Evolutionary conservation across 1,284 basidiomycete species (phyloP).

Genomic region (Ganoderma sp.): DNA sequence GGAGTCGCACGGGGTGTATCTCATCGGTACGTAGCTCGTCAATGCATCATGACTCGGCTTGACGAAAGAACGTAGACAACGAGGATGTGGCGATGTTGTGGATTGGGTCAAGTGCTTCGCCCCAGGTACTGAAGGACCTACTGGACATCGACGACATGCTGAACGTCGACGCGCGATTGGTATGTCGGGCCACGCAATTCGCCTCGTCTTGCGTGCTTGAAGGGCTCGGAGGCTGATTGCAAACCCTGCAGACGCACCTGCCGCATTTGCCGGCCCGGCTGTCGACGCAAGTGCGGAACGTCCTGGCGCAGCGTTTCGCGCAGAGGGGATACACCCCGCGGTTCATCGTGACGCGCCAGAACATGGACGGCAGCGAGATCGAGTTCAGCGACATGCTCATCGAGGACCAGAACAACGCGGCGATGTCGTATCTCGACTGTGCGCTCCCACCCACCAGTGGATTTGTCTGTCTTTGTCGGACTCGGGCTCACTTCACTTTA

Average conservation of each 20-base stretch:
- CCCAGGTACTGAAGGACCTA: constrained; percentile 84
- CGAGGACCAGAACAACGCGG: constrained; percentile 97
- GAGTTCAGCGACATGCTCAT: constrained; percentile 97
- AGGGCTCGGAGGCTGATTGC: not conserved
- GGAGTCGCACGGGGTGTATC: constrained; percentile 90
- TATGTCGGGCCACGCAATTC: constrained; percentile 42
- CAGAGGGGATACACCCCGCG: constrained; percentile 70
- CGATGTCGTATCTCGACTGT: constrained; percentile 90
- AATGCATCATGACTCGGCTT: not conserved
- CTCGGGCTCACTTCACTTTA: not conserved
- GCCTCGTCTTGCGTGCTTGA: not conserved
- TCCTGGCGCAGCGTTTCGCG: constrained; percentile 73
- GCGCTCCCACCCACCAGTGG: constrained; percentile 21
- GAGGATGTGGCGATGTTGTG: constrained; percentile 91
- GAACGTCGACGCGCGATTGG: constrained; percentile 76
- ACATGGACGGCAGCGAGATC: constrained; percentile 92
- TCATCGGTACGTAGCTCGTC: constrained; percentile 69
- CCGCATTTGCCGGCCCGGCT: constrained; percentile 80
- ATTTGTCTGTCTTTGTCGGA: not conserved
- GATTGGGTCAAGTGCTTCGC: constrained; percentile 85
- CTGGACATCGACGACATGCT: constrained; percentile 86
- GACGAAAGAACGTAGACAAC: constrained; percentile 66
- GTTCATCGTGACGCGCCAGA: constrained; percentile 87
- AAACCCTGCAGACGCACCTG: constrained; percentile 60
- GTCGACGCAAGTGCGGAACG: constrained; percentile 85